Base-by-base conservation (phyloP, 495 filamentous ascomycete species). In the Talaromyces borbonicus region DNA sequence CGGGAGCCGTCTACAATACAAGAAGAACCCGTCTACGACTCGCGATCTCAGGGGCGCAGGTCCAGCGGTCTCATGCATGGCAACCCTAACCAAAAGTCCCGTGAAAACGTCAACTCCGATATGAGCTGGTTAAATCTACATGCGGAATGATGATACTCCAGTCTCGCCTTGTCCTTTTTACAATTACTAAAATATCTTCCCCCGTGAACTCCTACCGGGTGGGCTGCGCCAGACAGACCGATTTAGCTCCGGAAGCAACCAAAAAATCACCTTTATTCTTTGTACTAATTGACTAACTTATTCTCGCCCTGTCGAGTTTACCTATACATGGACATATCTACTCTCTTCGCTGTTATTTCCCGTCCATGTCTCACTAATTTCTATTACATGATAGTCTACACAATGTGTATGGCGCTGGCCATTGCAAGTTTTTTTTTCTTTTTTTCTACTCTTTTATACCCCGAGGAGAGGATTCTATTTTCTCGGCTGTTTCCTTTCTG, bases 51-150 rank as follows among this genome's bases (percentile, higher is more conserved):
- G 35, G 61, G 54, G 22, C 66, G 66, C 23, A 50, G 57, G n/a
- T 59, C 65, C 32, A 63, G 56, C 51, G 58, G 48, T 56, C 56
- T 16, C 52, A 58, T 14, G 57, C 57, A 41, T 59, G 64, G 14
- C 12, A 31, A 50, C 22, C 20, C 8, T n/a, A 32, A 22, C 35
- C 29, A 16, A 6, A 22, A 22, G 15, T 12, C 48, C 1, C 62
- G 51, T 30, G 40, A 47, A 36, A 65, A 66, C 31, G 44, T 62
- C 51, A 68, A 71, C 46, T 63, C 68, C 20, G 84, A 88, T 59
- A 83, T 88, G 78, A 85, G 82, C 63, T 88, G 84, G 84, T 62
- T 88, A 30, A 87, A 87, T 57, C 61, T 88, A 6, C 43, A 68
- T 19, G 58, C 57, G 23, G 60, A 62, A 12, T 57, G 56, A 46